Evolutionary conservation across 1,284 basidiomycete genomes (phyloP).

Genomic region (Marasmius tenuissimus): DNA sequence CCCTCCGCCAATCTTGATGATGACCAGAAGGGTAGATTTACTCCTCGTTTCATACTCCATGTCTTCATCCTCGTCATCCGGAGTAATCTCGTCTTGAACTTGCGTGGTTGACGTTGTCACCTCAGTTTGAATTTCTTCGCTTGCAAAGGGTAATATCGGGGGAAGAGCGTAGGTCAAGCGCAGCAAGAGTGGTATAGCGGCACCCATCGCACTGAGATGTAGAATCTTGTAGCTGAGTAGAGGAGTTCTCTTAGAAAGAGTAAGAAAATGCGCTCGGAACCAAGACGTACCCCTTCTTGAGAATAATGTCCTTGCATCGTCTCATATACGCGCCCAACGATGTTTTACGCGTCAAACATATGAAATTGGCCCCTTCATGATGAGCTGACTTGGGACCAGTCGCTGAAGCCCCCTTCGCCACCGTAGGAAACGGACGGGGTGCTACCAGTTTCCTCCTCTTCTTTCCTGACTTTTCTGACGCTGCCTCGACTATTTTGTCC

Average conservation of each 20-base stretch:
- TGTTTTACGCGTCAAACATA: slow-evolving; percentile 82
- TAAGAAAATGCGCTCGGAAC: slow-evolving; percentile 1
- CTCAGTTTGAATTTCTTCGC: slow-evolving; percentile 66
- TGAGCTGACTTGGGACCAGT: slow-evolving; percentile 79
- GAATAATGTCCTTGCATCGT: slow-evolving; percentile 73
- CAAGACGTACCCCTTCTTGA: slow-evolving; percentile 71
- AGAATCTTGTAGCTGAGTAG: slow-evolving; percentile 69
- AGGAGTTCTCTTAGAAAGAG: slow-evolving; percentile 4
- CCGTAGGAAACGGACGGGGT: slow-evolving; percentile 72
- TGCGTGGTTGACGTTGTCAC: slow-evolving; percentile 75
- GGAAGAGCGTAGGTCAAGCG: slow-evolving; percentile 74
- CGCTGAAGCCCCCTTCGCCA: slow-evolving; percentile 71
- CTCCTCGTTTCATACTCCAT: slow-evolving; percentile 62
- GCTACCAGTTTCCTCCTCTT: slow-evolving; percentile 62
- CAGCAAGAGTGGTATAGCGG: slow-evolving; percentile 83
- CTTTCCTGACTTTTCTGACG: slow-evolving; percentile 6
- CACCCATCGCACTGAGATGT: slow-evolving; percentile 80
- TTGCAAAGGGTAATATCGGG: slow-evolving; percentile 68
- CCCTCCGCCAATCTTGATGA: slow-evolving; percentile 63
- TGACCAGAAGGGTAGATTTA: slow-evolving; percentile 64
- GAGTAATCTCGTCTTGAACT: slow-evolving; percentile 78
- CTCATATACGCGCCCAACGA: slow-evolving; percentile 73
- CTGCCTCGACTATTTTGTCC: slow-evolving; percentile 6
- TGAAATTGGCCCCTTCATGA: slow-evolving; percentile 73
- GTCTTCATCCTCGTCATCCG: slow-evolving; percentile 75